Percentiles rank a stretch among this genome's conserved stretches.
phyloP scores from a whole-genome alignment of 495 filamentous ascomycete species.

The Lasiosphaeris hirsuta region DNA sequence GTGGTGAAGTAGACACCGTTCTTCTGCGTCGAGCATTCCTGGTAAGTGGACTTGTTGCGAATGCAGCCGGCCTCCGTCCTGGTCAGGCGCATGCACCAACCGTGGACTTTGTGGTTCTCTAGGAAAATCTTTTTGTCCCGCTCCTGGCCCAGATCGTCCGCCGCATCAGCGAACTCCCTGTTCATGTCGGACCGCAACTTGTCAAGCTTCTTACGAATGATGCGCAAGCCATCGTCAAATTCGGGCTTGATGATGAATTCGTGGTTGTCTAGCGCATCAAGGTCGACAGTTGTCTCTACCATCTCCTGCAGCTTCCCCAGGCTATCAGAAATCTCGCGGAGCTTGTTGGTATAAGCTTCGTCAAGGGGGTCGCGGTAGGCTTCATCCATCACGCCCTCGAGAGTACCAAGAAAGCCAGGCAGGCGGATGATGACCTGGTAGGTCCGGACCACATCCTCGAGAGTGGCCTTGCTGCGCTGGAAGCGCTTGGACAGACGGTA shows the following conservation, averaged over 20 bases:
- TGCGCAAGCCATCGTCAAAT: conserved; percentile 84
- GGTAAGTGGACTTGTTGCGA: conserved; percentile 82
- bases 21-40: conserved; percentile 97
- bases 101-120: conserved; percentile 92
- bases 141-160: conserved; percentile 84
- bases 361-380: conserved; percentile 85
- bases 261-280: conserved; percentile 92
- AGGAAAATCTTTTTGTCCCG: conserved; percentile 97
- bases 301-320: conserved; percentile 89
- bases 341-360: conserved; percentile 79
- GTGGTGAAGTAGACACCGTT: conserved; percentile 99
- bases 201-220: conserved; percentile 88
- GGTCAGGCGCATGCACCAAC: conserved; percentile 95
- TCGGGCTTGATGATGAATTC: conserved; percentile 99
- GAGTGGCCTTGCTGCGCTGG: conserved; percentile 80
- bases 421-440: conserved; percentile 93
- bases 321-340: conserved; percentile 70
- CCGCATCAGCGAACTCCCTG: conserved; percentile 71
- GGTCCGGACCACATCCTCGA: conserved; percentile 92
- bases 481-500: conserved; percentile 94
- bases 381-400: conserved; percentile 96
- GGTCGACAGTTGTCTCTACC: conserved; percentile 97
- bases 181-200: conserved; percentile 81
- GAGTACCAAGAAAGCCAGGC: conserved; percentile 81
- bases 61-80: conserved; percentile 90